Base-by-base conservation (phyloP, 768 basidiomycete species). In the Pseudohyphozyma bogoriensis region DNA sequence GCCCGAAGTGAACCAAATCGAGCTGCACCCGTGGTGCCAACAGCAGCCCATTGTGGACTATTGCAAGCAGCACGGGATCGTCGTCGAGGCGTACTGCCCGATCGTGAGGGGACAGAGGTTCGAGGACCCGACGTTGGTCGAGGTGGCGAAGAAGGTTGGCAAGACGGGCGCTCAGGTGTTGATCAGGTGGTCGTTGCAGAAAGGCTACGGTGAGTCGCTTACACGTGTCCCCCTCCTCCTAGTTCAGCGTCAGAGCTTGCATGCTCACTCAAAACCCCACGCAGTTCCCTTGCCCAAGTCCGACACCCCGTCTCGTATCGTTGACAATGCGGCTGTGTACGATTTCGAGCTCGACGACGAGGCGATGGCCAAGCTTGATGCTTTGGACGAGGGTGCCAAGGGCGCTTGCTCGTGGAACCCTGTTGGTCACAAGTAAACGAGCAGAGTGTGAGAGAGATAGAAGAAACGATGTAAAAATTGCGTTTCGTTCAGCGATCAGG, bases 341-440 rank as follows among this genome's bases (percentile, higher is more conserved):
- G 83, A 87, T 68, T 92, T 92, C 67, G 81, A 81, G 55, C 76
- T 95, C 26, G 72, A 71, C 50, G 71, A 73, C 28, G 82, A 82
- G 46, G 89, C 91, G 56, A 81, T 93, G 77, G 67, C 68, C 1
- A 73, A 72, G 31, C 75, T 95, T 16, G 83, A 90, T 70, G 76
- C 72, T 0, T 76, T 93, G 2, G 89, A 93, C 70, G 74, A 77
- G 52, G 91, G 87, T 0, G 78, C 82, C 53, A 79, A 77, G 0
- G 89, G 89, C 3, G 82, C 85, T 0, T 74, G 86, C 46, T 84
- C 80, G 62, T 93, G 89, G 91, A 89, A 93, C 69, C 88, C 89
- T 9, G 80, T 89, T 15, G 45, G 33, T 2, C 39, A 45, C 22
- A 22, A 24, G 5, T 54, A 39, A 16, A 33, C n/a, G n/a, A n/a